These are phyloP conservation scores for Exophiala oligosperma DNA, from an alignment of 2,329 filamentous ascomycete species.

Conservation along the genomic window DNA sequence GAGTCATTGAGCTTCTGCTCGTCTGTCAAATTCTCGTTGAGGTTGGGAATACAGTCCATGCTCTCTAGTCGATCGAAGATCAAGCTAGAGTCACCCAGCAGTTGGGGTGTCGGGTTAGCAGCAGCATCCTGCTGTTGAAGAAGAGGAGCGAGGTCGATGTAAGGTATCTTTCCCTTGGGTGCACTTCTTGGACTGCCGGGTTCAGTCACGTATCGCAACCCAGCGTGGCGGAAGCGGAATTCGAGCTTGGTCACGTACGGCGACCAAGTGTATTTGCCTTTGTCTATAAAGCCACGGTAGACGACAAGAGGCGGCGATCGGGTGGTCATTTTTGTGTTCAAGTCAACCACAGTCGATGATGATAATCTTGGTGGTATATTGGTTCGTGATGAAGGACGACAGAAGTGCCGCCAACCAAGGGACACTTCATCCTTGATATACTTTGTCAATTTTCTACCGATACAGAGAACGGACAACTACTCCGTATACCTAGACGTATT, in stretches of 20 bases:
- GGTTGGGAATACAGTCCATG: slow-evolving; percentile 45
- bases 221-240: slow-evolving; percentile 57
- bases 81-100: slow-evolving; percentile 55
- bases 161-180: slow-evolving; percentile 63
- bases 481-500: no score
- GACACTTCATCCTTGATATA: no score
- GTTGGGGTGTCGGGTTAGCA: slow-evolving; percentile 22
- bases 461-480: no score
- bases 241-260: slow-evolving; percentile 66
- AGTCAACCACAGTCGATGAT: neutral
- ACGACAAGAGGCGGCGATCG: slow-evolving; percentile 40
- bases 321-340: slow-evolving; percentile 1
- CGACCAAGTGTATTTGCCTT: slow-evolving; percentile 55
- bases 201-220: slow-evolving; percentile 48
- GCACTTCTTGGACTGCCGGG: slow-evolving; percentile 47
- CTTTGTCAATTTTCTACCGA: no score
- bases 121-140: neutral
- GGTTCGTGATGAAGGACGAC: no score
- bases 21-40: slow-evolving; percentile 48
- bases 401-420: no score
- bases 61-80: slow-evolving; percentile 52
- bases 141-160: slow-evolving; percentile 42
- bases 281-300: slow-evolving; percentile 51
- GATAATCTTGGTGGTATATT: no score
- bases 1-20: slow-evolving; percentile 50